Percentiles rank a stretch among this genome's conserved stretches.
phyloP scores from a whole-genome alignment of 2,329 filamentous ascomycete species.

The Teratosphaeria destructans region DNA sequence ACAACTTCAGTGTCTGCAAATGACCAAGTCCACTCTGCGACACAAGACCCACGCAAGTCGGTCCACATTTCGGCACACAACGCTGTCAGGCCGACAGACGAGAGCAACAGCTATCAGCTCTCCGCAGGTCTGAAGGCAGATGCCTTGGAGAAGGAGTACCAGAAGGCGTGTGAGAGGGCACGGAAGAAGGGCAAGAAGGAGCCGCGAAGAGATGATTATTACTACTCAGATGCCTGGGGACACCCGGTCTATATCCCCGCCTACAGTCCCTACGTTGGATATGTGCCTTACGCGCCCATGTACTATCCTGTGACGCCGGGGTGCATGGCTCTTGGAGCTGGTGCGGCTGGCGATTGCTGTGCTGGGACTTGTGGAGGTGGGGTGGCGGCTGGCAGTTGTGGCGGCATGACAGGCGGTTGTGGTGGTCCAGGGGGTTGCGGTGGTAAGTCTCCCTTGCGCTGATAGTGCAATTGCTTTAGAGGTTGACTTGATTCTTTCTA shows the following conservation, averaged over 20 bases:
- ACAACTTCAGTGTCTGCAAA: slow-evolving; percentile 20
- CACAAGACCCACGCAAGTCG: slow-evolving; percentile 43
- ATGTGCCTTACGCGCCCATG: slow-evolving; percentile 25
- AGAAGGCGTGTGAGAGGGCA: slow-evolving; percentile 29
- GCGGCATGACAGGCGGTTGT: slow-evolving; percentile 28
- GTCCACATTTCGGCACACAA: slow-evolving; percentile 68
- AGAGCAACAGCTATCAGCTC: slow-evolving; percentile 12
- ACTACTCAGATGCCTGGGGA: slow-evolving; percentile 33
- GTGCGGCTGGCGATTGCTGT: slow-evolving; percentile 38
- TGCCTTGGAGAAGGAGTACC: slow-evolving; percentile 47
- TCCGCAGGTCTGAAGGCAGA: slow-evolving; percentile 21
- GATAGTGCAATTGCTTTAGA: background rate
- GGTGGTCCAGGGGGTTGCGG: background rate
- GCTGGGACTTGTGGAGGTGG: slow-evolving; percentile 33
- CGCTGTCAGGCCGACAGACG: slow-evolving; percentile 39
- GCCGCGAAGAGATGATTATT: slow-evolving; percentile 28
- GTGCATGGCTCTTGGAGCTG: slow-evolving; percentile 32
- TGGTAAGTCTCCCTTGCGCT: background rate
- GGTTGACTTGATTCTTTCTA: background rate
- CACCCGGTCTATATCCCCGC: slow-evolving; percentile 35
- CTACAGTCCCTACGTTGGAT: slow-evolving; percentile 40
- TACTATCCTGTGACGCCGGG: slow-evolving; percentile 36
- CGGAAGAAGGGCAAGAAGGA: slow-evolving; percentile 28
- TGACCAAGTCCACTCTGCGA: slow-evolving; percentile 32
- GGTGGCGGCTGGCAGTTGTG: slow-evolving; percentile 29